These are phyloP conservation scores for Suillus discolor DNA, from an alignment of 768 basidiomycete species.

Conservation along the genomic window DNA sequence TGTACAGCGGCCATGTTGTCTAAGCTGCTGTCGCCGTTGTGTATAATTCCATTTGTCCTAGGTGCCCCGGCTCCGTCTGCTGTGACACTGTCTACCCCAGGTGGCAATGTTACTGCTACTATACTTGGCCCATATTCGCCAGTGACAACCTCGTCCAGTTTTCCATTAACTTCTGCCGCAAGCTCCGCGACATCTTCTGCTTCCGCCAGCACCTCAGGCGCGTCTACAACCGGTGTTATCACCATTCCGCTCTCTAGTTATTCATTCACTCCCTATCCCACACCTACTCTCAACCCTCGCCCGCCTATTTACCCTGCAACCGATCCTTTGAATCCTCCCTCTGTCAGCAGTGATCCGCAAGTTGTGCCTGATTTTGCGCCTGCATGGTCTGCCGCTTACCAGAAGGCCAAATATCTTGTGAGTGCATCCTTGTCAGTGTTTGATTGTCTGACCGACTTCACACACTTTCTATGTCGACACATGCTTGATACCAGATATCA, in stretches of 20 bases:
- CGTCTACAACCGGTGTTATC: slow-evolving; percentile 23
- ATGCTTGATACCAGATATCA: slow-evolving; percentile 33
- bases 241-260: slow-evolving; percentile 38
- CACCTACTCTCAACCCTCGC: slow-evolving; percentile 52
- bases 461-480: neutral
- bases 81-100: neutral
- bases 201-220: slow-evolving; percentile 9
- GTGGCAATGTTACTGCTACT: no score
- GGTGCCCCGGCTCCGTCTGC: neutral
- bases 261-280: slow-evolving; percentile 57
- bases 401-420: slow-evolving; percentile 57
- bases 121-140: neutral
- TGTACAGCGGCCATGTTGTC: slow-evolving; percentile 1
- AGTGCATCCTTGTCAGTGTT: slow-evolving; percentile 12
- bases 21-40: neutral
- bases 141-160: neutral
- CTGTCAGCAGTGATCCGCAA: slow-evolving; percentile 39
- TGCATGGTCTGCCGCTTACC: slow-evolving; percentile 55
- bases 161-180: neutral
- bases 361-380: slow-evolving; percentile 41
- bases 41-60: neutral
- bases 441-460: neutral
- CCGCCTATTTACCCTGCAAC: slow-evolving; percentile 52
- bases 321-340: slow-evolving; percentile 54
- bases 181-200: neutral